Conservation (phyloP, 2,329 filamentous ascomycete genomes). For the Fusarium secorum region DNA sequence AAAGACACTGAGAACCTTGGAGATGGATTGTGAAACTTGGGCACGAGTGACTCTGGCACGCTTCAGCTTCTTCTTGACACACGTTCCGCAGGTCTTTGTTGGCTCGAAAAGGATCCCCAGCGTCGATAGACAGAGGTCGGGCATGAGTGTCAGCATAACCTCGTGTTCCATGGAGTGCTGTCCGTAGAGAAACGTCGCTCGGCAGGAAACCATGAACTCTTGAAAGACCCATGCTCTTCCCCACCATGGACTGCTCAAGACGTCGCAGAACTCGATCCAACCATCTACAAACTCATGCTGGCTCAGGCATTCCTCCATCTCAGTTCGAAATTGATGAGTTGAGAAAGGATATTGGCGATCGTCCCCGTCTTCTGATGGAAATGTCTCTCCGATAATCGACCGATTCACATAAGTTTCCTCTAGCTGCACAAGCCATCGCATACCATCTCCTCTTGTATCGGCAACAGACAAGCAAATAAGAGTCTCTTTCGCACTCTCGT, state of each 20-base stretch:
- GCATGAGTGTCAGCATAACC: background rate
- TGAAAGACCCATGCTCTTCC: background rate
- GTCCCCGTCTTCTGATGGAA: background rate
- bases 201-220: background rate
- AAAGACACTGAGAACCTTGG: background rate
- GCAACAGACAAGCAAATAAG: background rate
- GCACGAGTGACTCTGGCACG: rapidly evolving
- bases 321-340: background rate
- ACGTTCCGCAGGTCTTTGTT: background rate
- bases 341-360: background rate
- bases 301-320: background rate
- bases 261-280: background rate
- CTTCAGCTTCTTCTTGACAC: background rate
- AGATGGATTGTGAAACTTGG: rapidly evolving
- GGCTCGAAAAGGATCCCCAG: background rate
- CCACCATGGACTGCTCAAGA: background rate
- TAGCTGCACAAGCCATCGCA: background rate
- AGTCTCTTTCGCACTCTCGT: background rate
- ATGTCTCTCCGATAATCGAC: background rate
- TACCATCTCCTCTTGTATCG: rapidly evolving
- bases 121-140: background rate
- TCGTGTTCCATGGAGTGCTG: background rate
- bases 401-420: background rate
- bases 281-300: background rate
- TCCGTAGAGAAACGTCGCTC: background rate